Evolutionary conservation across 108 stramenopile species (phyloP).

Genomic region (Asterionellopsis glacialis): DNA sequence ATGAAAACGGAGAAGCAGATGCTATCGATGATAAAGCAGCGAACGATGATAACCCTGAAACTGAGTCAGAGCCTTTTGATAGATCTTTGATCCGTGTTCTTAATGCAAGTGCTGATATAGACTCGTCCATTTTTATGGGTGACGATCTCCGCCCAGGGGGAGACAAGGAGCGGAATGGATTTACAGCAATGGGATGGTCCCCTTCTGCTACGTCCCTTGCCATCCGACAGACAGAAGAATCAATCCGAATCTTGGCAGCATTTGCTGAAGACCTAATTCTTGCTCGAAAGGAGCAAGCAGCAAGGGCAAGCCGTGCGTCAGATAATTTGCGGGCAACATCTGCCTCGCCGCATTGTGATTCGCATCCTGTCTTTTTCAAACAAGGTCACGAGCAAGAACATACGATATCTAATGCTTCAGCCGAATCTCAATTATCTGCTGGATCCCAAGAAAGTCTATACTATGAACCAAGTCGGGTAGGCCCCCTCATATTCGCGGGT

Average conservation of each 20-base stretch:
- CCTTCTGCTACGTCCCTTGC: conserved; percentile 30
- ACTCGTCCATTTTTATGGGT: conserved; percentile 46
- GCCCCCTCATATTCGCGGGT: conserved; percentile 13
- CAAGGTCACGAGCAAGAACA: too few species aligned
- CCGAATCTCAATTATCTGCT: too few species aligned
- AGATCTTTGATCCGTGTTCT: conserved; percentile 12
- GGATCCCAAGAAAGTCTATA: not conserved
- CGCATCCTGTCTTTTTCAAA: not conserved
- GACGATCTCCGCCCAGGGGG: conserved; percentile 42
- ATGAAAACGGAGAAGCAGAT: not conserved
- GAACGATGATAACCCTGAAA: not conserved
- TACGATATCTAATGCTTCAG: too few species aligned
- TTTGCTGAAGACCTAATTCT: conserved; percentile 21
- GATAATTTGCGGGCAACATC: conserved; percentile 8
- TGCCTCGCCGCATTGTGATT: not conserved
- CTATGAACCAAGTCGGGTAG: conserved; percentile 14
- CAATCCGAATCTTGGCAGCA: conserved; percentile 11
- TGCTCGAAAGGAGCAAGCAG: conserved; percentile 12
- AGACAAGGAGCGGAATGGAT: conserved; percentile 54
- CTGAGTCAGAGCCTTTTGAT: conserved; percentile 2
- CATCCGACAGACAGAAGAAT: conserved; percentile 28
- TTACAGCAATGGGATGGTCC: conserved; percentile 48
- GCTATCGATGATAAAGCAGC: not conserved
- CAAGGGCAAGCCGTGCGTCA: conserved; percentile 1
- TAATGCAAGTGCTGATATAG: conserved; percentile 45